Conservation (phyloP, 2,329 filamentous ascomycete species). For the Periconia digitata region DNA sequence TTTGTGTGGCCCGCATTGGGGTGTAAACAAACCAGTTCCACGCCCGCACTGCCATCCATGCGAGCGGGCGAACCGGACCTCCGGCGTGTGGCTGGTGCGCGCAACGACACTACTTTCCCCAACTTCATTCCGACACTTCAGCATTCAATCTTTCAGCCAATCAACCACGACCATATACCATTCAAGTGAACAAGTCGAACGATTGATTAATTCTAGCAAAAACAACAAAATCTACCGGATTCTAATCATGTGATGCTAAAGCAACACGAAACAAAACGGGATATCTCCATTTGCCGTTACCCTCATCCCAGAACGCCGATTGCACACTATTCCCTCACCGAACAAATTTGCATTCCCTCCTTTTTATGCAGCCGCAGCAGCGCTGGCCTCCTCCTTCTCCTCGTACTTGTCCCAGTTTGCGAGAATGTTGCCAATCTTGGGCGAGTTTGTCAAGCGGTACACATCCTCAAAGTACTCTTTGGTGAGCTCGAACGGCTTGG, state of each 20-base stretch:
- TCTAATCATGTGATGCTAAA: background rate
- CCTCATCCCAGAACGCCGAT: slow-evolving; percentile 5
- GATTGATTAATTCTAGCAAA: background rate
- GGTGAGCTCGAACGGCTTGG: slow-evolving; percentile 89
- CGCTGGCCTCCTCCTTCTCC: slow-evolving; percentile 39
- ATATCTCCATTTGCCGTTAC: slow-evolving; percentile 8
- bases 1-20: background rate
- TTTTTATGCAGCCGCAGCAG: slow-evolving; percentile 15
- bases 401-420: slow-evolving; percentile 69
- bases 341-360: background rate
- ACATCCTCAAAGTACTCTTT: slow-evolving; percentile 99
- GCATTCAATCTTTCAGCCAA: too few relatives aligned
- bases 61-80: background rate
- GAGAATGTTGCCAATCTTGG: slow-evolving; percentile 74
- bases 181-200: background rate
- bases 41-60: too few relatives aligned
- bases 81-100: background rate
- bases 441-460: slow-evolving; percentile 84
- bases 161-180: too few relatives aligned
- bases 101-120: too few relatives aligned
- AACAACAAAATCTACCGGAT: background rate
- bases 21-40: background rate
- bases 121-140: too few relatives aligned
- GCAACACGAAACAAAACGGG: slow-evolving; percentile 1
- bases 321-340: background rate